Evolutionary conservation across 2,329 filamentous ascomycete genomes (phyloP).

Genomic region (Alternaria infectoria): DNA sequence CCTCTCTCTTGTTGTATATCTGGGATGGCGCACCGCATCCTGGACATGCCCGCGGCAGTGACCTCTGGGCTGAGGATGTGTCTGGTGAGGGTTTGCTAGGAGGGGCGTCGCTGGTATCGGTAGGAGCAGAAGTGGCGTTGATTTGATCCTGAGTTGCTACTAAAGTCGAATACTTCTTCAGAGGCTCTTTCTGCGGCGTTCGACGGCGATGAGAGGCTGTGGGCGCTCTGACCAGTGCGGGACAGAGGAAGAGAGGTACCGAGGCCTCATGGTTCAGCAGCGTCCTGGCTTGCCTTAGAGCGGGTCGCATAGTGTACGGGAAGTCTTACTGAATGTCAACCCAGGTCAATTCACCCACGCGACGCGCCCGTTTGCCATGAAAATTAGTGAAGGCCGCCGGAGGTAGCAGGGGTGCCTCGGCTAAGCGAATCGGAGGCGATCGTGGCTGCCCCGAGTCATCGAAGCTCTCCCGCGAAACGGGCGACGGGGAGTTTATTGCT

Average conservation of each 20-base stretch:
- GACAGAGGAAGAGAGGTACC: constrained; percentile 45
- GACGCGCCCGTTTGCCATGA: constrained; percentile 19
- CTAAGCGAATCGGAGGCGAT: constrained; percentile 23
- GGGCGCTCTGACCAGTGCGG: constrained; percentile 36
- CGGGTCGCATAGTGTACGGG: constrained; percentile 40
- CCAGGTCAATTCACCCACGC: constrained; percentile 5
- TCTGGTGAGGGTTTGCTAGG: background rate
- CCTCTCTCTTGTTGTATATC: constrained; percentile 59
- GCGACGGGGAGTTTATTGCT: constrained; percentile 23
- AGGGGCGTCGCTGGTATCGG: constrained; percentile 6
- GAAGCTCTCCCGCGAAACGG: constrained; percentile 22
- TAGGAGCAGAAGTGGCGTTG: constrained; percentile 9
- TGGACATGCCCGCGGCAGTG: constrained; percentile 62
- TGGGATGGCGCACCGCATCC: constrained; percentile 69
- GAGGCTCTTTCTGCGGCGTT: constrained; percentile 1
- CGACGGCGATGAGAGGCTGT: constrained; percentile 13
- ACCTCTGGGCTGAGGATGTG: constrained; percentile 7
- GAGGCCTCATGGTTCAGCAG: constrained; percentile 34
- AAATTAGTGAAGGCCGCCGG: constrained; percentile 25
- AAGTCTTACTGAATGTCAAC: background rate
- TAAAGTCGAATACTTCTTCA: constrained; percentile 34
- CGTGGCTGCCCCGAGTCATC: constrained; percentile 16
- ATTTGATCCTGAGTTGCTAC: constrained; percentile 25
- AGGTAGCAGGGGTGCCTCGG: constrained; percentile 17
- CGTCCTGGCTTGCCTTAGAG: constrained; percentile 35